These are phyloP conservation scores for Lipomyces orientalis DNA, from an alignment of 805 yeast species.

Conservation along the genomic window DNA sequence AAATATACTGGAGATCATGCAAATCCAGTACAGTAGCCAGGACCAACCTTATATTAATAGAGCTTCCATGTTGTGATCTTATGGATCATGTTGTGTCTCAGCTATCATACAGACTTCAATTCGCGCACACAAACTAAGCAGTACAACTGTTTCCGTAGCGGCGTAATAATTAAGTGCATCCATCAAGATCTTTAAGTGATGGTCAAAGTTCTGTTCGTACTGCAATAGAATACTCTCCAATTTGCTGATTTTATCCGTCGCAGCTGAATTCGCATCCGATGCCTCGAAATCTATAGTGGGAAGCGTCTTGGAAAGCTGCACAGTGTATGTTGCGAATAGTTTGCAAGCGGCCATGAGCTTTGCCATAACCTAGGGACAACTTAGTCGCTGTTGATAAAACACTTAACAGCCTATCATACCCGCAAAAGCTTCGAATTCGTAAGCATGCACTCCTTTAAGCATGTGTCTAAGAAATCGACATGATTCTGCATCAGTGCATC, in stretches of 20 bases:
- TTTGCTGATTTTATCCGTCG: slow-evolving; percentile 36
- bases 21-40: not conserved
- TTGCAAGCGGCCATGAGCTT: slow-evolving; percentile 46
- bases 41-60: not conserved
- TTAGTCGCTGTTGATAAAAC: not conserved
- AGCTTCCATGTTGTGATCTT: not conserved
- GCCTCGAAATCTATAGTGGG: slow-evolving; percentile 49
- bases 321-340: slow-evolving; percentile 55
- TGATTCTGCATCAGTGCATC: slow-evolving; percentile 54
- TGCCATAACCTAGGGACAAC: slow-evolving; percentile 29
- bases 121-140: slow-evolving; percentile 52
- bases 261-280: slow-evolving; percentile 50
- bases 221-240: slow-evolving; percentile 43
- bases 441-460: slow-evolving; percentile 68
- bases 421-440: slow-evolving; percentile 60
- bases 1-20: not conserved
- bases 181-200: slow-evolving; percentile 52
- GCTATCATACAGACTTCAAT: slow-evolving; percentile 40
- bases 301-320: slow-evolving; percentile 59
- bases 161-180: slow-evolving; percentile 51
- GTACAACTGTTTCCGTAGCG: slow-evolving; percentile 52
- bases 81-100: not conserved
- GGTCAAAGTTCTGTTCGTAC: slow-evolving; percentile 49
- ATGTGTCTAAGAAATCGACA: slow-evolving; percentile 64
- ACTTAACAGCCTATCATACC: not conserved